Evolutionary conservation across 2,329 filamentous ascomycete species (phyloP), one percentile per base, ranked within the genome.

Genomic region (Aspergillus uvarum): DNA sequence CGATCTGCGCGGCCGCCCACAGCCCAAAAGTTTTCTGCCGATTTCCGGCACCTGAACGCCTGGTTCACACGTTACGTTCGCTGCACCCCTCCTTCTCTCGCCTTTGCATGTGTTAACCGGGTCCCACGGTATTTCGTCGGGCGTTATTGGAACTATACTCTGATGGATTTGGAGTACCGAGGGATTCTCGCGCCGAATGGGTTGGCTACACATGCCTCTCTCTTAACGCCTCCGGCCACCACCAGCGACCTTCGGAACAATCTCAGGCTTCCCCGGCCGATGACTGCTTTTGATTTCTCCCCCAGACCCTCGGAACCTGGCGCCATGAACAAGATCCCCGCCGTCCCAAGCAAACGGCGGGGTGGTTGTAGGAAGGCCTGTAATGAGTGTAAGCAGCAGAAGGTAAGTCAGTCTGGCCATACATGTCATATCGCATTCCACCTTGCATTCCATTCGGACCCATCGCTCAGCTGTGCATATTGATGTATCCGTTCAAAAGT

Each of bases 301-400:
- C 63, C 68, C 59, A 71, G 70, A 60, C 69, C 63, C 54, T 70
- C 71, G 58, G 75, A 72, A 62, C 67, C 69, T 63, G 67, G 70
- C 65, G 72, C 75, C 63, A 76, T 77, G 69, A 72, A 74, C 64
- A 77, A 75, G 67, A 68, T 71, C 57, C 72, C 72, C 65, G 77
- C 79, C 60, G 72, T 80, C 64, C 85, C 87, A 72, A 80, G 72
- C 62, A 77, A 77, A 35, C 32, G 32, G 32, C 32, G 14, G 32
- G 32, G 14, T 5, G 11, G 14, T 35, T 16, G 32, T 16, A 47
- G 74, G 48, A 76, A 86, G 73, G 86, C 86, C 24, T 88, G 86
- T 75, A 88, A 88, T 68, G 85, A 88, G 72, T 89, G 86, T 74
- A 80, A 86, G 60, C 86, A 89, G 76, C 86, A 89, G 72, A 88